These are phyloP conservation scores for Gypsophila paniculata DNA, from an alignment of 179 eudicot species.

Conservation along the genomic window DNA sequence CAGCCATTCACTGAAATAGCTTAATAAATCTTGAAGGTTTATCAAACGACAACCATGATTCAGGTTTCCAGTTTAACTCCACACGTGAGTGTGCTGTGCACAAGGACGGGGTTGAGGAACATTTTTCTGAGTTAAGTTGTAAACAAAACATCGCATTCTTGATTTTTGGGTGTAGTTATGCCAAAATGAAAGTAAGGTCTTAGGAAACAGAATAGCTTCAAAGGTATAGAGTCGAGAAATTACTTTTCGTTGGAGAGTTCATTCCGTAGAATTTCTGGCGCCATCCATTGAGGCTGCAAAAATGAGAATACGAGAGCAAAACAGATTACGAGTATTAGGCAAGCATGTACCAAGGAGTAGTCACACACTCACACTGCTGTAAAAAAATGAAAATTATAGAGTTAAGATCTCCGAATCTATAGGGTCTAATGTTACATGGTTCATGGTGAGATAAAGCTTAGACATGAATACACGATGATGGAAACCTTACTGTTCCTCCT, in stretches of 20 bases:
- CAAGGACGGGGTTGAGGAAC: neutral
- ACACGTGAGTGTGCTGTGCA: neutral
- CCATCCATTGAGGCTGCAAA: conserved; percentile 97
- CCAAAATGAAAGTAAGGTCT: neutral
- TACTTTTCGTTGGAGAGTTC: conserved; percentile 89
- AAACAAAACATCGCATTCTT: neutral
- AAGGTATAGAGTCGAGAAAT: conserved; percentile 15
- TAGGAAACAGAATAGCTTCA: neutral
- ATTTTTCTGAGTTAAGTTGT: neutral
- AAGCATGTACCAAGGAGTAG: neutral
- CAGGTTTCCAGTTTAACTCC: no score
- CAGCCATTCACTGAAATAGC: neutral
- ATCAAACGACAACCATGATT: neutral
- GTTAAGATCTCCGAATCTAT: neutral
- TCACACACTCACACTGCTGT: neutral
- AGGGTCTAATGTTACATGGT: neutral
- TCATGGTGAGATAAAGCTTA: neutral
- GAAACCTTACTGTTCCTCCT: conserved; percentile 40
- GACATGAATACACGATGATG: conserved; percentile 10
- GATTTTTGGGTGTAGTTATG: neutral
- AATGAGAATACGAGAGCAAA: conserved; percentile 4
- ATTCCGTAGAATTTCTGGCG: conserved; percentile 84
- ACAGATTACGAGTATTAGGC: neutral
- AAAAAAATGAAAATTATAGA: conserved; percentile 3
- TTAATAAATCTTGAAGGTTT: neutral